Evolutionary conservation across 202 grass and related monocot genomes (phyloP).

Genomic region (Digitaria exilis): DNA sequence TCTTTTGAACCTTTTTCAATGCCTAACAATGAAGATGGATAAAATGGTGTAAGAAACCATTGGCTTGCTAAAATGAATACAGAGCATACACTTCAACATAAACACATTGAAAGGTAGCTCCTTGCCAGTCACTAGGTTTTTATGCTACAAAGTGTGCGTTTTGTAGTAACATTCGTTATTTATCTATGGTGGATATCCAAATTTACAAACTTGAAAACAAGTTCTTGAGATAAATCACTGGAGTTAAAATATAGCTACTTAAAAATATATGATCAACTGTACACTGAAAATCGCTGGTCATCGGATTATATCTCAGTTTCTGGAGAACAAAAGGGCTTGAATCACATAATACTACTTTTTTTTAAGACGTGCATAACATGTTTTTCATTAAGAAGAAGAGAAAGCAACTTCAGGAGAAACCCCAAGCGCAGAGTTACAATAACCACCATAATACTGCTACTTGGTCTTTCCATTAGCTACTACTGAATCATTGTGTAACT

Average conservation of each 20-base stretch:
- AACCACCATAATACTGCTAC: too few species aligned
- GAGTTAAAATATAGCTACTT: background rate
- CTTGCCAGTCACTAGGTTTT: background rate
- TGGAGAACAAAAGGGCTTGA: background rate
- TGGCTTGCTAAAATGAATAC: background rate
- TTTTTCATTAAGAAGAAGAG: too few species aligned
- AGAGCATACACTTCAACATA: conserved; percentile 1
- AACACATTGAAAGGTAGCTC: background rate
- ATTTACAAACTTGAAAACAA: background rate
- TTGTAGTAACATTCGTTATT: background rate
- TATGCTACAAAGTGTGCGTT: background rate
- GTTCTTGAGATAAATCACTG: background rate
- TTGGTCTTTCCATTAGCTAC: background rate
- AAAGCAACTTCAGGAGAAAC: too few species aligned
- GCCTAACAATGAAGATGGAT: conserved; percentile 52
- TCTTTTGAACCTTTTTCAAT: conserved; percentile 85
- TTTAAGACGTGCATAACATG: too few species aligned
- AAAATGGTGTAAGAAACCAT: conserved; percentile 28
- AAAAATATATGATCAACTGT: background rate
- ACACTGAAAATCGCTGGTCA: background rate
- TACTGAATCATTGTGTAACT: background rate
- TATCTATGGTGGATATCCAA: background rate
- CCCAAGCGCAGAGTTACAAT: too few species aligned
- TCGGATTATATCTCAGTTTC: background rate
- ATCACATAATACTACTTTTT: background rate